A percentile compares a stretch with the other conserved stretches of the same genome.
Evolutionary conservation across 208 protist genomes (phyloP).

Genomic region (Crithidia bombi): DNA sequence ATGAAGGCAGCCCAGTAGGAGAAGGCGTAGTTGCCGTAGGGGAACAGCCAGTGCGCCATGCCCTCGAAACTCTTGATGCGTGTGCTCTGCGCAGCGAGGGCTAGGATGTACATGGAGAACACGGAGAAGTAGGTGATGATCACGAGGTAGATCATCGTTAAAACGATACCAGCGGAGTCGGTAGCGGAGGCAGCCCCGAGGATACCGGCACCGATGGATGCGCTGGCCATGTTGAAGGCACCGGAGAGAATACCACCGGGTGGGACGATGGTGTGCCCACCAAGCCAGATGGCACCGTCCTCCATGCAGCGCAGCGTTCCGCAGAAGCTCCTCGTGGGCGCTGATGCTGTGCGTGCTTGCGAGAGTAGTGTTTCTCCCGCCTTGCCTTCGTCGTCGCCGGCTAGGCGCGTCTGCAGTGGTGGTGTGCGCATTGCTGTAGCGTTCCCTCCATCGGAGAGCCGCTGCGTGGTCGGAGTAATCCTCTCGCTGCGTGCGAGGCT

Average conservation of each 20-base stretch:
- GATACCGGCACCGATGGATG: constrained; percentile 48
- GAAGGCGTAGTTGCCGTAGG: constrained; percentile 27
- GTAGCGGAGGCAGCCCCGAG: constrained; percentile 46
- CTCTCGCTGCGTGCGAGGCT: neutral
- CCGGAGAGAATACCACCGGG: constrained; percentile 38
- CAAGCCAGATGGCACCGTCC: neutral
- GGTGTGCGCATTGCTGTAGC: no score
- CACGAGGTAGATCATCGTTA: constrained; percentile 38
- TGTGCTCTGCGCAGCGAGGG: constrained; percentile 38
- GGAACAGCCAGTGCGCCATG: constrained; percentile 41
- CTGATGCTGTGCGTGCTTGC: neutral
- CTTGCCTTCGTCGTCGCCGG: neutral
- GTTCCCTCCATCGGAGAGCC: neutral
- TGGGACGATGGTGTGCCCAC: constrained; percentile 29
- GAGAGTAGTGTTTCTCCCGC: neutral
- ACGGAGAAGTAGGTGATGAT: constrained; percentile 49
- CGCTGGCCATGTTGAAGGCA: constrained; percentile 45
- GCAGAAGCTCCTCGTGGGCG: neutral
- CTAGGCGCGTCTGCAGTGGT: no score
- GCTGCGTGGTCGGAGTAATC: constrained; percentile 10
- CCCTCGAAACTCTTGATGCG: constrained; percentile 47
- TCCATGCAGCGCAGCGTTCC: constrained; percentile 3
- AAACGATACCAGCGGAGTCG: constrained; percentile 39
- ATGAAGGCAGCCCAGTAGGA: constrained; percentile 49
- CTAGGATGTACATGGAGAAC: constrained; percentile 50